Evolutionary conservation across 805 yeast species (phyloP).

Genomic region (Myxozyma sirexii): DNA sequence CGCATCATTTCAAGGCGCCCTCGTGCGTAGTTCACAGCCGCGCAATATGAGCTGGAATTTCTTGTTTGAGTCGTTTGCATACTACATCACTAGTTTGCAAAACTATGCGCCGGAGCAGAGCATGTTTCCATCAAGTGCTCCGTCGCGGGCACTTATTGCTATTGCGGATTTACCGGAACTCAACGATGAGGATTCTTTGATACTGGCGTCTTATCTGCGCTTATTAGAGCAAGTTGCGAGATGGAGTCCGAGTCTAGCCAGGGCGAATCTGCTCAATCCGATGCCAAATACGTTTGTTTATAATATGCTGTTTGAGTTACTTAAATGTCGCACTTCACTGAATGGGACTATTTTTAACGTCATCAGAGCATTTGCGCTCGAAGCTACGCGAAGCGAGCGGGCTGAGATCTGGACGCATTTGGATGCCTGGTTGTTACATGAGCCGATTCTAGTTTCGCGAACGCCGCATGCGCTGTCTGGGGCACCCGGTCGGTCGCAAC

Average conservation of each 20-base stretch:
- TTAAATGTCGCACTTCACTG: conserved; percentile 52
- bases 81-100: conserved; percentile 52
- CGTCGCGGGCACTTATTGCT: conserved; percentile 24
- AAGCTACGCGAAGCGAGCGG: conserved; percentile 46
- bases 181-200: conserved; percentile 77
- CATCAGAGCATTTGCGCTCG: conserved; percentile 58
- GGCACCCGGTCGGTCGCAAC: conserved; percentile 39
- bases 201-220: conserved; percentile 72
- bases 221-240: conserved; percentile 59
- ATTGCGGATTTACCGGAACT: conserved; percentile 54
- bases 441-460: conserved; percentile 28
- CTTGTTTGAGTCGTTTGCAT: conserved; percentile 56
- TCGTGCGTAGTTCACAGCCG: conserved; percentile 23
- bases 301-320: conserved; percentile 50
- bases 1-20: conserved; percentile 24
- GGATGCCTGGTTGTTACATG: conserved; percentile 67
- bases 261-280: conserved; percentile 36
- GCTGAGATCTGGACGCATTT: conserved; percentile 64
- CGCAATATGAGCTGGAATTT: conserved; percentile 55
- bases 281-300: conserved; percentile 27
- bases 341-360: conserved; percentile 61
- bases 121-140: conserved; percentile 18
- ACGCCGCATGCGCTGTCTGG: conserved; percentile 31
- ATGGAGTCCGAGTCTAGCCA: conserved; percentile 44
- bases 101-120: conserved; percentile 20